phyloP scores from a whole-genome alignment of 768 basidiomycete genomes.

The Termitomyces sp. region DNA sequence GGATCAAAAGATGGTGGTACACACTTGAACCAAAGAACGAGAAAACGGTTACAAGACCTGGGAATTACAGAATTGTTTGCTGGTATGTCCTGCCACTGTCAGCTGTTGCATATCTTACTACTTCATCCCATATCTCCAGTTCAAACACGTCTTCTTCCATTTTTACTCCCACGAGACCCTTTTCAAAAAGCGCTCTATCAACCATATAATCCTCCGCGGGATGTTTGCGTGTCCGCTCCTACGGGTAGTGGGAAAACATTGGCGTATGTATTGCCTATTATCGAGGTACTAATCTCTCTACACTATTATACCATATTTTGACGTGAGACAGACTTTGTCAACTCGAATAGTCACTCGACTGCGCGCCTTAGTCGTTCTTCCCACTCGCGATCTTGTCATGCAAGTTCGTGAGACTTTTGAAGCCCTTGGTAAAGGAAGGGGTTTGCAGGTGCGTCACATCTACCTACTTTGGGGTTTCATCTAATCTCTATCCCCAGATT shows the following conservation, averaged over 20 bases:
- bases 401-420: constrained; percentile 96
- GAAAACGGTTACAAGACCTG: constrained; percentile 60
- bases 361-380: constrained; percentile 84
- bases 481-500: constrained; percentile 30
- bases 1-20: constrained; percentile 36
- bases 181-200: constrained; percentile 48
- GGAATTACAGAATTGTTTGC: constrained; percentile 88
- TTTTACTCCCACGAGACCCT: constrained; percentile 51
- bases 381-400: constrained; percentile 87
- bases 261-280: constrained; percentile 90
- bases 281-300: constrained; percentile 54
- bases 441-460: constrained; percentile 57
- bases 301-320: neutral
- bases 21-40: constrained; percentile 53
- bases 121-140: constrained; percentile 40
- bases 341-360: constrained; percentile 74
- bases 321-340: constrained; percentile 55
- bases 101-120: neutral
- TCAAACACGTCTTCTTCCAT: constrained; percentile 83
- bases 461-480: neutral
- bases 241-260: constrained; percentile 98
- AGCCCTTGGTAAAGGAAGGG: constrained; percentile 74
- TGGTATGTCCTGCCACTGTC: constrained; percentile 46
- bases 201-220: constrained; percentile 61
- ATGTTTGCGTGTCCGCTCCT: constrained; percentile 93